Evolutionary conservation across 306 rosid genomes (phyloP), one percentile per base, ranked within the genome.

Genomic region (Fagus crenata): DNA sequence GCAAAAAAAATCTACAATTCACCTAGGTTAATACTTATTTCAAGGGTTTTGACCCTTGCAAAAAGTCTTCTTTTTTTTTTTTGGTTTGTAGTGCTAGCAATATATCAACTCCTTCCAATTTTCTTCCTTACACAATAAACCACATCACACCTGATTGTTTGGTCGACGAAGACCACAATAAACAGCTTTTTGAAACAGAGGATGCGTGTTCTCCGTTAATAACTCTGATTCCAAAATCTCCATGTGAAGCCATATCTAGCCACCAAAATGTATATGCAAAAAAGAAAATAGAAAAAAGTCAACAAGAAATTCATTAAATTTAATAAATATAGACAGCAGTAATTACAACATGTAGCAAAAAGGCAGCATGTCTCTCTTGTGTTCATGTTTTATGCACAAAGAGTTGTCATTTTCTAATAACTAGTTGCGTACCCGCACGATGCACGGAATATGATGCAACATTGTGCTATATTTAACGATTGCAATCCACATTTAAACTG

Each of bases 191-290:
- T 84, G 89, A 61, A 92, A 83, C 72, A 92, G 93, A 31, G 87
- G 90, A 68, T 93, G 93, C 14, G 85, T 84, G 8, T 87, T 87
- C 71, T 89, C 96, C 0, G 90, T 84, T 71, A 95, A 81, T 49
- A 89, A 88, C 77, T 88, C 93, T 4, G 87, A 83, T 41, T 92
- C 99, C 89, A 95, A 77, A 91, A 87, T 92, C 71, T 88, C 98
- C 51, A 95, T 76, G 82, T 87, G 89, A 15, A 85, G 96, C 99
- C 99, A 95, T 85, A 95, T 85, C 99, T 95, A 91, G 76, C 60
- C n/a, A 37, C 42, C 77, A 80, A 74, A 70, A 81, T 4, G 53
- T 9, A 54, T 71, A 80, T 61, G 49, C 59, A n/a, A 9, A 13
- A 4, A 60, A 42, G 63, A n/a, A n/a, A n/a, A n/a, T n/a, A n/a